Evolutionary conservation across 257 asterid genomes (phyloP).

Genomic region (Solanum sitiens): DNA sequence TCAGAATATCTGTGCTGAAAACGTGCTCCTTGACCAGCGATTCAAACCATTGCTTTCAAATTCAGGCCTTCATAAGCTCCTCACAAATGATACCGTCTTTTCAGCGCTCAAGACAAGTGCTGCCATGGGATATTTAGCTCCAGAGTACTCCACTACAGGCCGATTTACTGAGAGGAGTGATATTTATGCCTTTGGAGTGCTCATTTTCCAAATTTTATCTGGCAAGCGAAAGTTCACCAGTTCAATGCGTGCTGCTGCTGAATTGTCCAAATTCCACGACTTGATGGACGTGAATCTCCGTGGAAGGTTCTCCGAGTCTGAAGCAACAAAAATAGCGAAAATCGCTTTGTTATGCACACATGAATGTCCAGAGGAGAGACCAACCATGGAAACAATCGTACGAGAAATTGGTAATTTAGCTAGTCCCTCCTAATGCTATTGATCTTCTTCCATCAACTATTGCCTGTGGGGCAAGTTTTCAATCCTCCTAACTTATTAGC

Average conservation of each 20-base stretch:
- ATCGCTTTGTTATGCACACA: constrained; percentile 54
- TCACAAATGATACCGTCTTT: constrained; percentile 70
- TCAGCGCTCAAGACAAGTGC: constrained; percentile 85
- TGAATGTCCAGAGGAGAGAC: constrained; percentile 71
- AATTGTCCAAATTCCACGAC: constrained; percentile 35
- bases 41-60: constrained; percentile 62
- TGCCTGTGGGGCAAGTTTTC: not conserved
- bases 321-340: constrained; percentile 40
- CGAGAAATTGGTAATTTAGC: constrained; percentile 23
- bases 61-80: constrained; percentile 78
- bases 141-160: constrained; percentile 73
- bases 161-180: constrained; percentile 89
- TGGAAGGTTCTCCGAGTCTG: constrained; percentile 43
- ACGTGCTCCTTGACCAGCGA: constrained; percentile 54
- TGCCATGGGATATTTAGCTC: constrained; percentile 95
- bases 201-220: constrained; percentile 69
- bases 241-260: constrained; percentile 50
- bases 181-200: constrained; percentile 80
- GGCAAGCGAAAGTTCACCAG: constrained; percentile 44
- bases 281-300: constrained; percentile 48
- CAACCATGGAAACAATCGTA: constrained; percentile 41
- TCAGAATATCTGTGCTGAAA: constrained; percentile 79
- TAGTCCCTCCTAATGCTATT: not conserved
- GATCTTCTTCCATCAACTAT: not conserved
- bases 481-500: not conserved